Base-by-base conservation (phyloP, 2,329 filamentous ascomycete genomes). In the Rhexocercosporidium sp. region DNA sequence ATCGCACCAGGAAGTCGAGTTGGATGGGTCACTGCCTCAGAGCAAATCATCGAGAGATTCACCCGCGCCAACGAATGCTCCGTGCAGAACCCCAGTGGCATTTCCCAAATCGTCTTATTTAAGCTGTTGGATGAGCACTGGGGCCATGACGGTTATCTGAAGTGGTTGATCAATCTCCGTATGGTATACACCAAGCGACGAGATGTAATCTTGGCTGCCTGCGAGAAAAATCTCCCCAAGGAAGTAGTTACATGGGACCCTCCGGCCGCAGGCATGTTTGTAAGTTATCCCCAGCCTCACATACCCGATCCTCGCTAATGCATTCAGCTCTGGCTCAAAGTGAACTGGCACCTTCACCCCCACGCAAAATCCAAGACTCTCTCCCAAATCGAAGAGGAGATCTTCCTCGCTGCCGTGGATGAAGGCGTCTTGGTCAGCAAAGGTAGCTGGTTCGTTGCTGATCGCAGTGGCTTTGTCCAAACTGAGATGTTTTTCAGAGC, bases 241-340 rank as follows among this genome's bases (percentile, higher is more conserved):
- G 89, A 92, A 25, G 83, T 97, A 39, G 91, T 93, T 20, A 88
- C 84, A 78, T 98, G 94, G 94, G 86, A 83, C 29, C 86, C 92
- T 0, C 94, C 95, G 0, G 86, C 85, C 66, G 93, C 94, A 0
- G 95, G 95, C 77, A 99, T 99, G 96, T 99, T 99, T 86, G 91
- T 93, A 80, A 85, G 90, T 88, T 16, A 27, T 47, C 8, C 25
- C 62, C 9, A 61, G 49, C 11, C 9, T n/a, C n/a, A n/a, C 44
- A 61, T 54, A 37, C 12, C 54, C n/a, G 20, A 59, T 6, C n/a
- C 44, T 46, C 14, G 49, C 62, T 39, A 51, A 34, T 25, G 31
- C 22, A 41, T 49, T n/a, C 46, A 68, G 67, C 68, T 70, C 37
- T 96, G 93, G 93, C 81, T 96, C 66, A 83, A 86, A 62, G 81